These are phyloP conservation scores for Penicillium steckii DNA, from an alignment of 495 filamentous ascomycete genomes.

Conservation along the genomic window DNA sequence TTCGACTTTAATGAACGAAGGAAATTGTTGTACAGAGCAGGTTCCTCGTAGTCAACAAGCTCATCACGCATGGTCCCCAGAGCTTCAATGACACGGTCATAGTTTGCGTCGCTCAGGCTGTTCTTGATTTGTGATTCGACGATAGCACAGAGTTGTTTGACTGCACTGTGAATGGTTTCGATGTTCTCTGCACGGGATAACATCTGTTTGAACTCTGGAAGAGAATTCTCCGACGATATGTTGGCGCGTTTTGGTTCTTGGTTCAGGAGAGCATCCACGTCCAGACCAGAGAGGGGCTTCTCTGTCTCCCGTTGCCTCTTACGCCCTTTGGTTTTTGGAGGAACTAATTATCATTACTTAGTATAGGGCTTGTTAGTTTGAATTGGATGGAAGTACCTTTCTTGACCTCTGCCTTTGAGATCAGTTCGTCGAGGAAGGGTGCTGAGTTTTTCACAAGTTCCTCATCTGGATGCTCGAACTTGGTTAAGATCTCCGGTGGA, in stretches of 20 bases:
- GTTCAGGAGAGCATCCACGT: constrained; percentile 75
- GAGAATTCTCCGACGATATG: constrained; percentile 76
- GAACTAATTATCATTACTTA: constrained; percentile 60
- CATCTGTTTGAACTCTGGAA: constrained; percentile 89
- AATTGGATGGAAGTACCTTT: constrained; percentile 54
- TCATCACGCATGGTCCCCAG: constrained; percentile 77
- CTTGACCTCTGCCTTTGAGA: constrained; percentile 76
- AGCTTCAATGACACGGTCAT: constrained; percentile 73
- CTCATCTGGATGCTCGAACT: constrained; percentile 72
- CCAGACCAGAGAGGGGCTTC: constrained; percentile 88
- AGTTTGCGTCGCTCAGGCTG: constrained; percentile 72
- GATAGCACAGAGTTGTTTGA: constrained; percentile 70
- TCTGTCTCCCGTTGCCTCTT: constrained; percentile 66
- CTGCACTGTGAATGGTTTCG: constrained; percentile 62
- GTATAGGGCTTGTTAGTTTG: constrained; percentile 1
- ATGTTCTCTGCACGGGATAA: constrained; percentile 62
- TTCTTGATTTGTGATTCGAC: constrained; percentile 66
- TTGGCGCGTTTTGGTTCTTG: constrained; percentile 54
- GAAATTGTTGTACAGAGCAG: constrained; percentile 74
- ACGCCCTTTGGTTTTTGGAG: constrained; percentile 75
- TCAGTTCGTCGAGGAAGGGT: constrained; percentile 58
- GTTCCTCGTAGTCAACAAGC: constrained; percentile 72
- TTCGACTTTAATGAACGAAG: constrained; percentile 69
- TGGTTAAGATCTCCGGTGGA: constrained; percentile 64
- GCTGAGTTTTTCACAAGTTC: constrained; percentile 58